Percentiles rank a stretch among this genome's conserved stretches.
These are phyloP conservation scores for Bacidia rubella DNA, from an alignment of 495 filamentous ascomycete genomes.

Conservation along the genomic window DNA sequence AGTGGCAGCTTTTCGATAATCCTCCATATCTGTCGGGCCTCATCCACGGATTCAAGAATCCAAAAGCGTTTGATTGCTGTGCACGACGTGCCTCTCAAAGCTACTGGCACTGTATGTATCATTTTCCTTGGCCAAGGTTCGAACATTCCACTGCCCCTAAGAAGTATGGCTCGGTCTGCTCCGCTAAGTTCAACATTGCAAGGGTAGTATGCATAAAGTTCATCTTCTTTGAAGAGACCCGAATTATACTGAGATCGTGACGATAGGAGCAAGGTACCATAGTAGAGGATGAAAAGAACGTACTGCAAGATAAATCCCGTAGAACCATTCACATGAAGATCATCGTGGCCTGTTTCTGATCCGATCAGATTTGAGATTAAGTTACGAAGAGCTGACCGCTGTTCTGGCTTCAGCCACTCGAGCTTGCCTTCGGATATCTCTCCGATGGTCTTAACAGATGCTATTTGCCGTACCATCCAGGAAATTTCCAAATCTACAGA, in stretches of 20 bases:
- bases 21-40: background rate
- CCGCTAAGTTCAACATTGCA: background rate
- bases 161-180: background rate
- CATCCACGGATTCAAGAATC: background rate
- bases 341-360: background rate
- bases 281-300: background rate
- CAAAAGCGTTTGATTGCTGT: background rate
- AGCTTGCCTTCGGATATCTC: background rate
- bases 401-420: background rate
- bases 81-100: background rate
- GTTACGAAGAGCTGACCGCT: background rate
- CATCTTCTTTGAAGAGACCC: background rate
- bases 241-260: background rate
- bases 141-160: background rate
- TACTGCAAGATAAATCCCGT: background rate
- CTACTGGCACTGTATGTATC: background rate
- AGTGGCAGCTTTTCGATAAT: background rate
- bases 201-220: background rate
- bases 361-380: background rate
- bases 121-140: background rate
- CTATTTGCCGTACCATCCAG: background rate
- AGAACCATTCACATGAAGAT: background rate
- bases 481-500: background rate
- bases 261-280: background rate
- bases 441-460: background rate